Evolutionary conservation across 2,329 filamentous ascomycete genomes (phyloP).

Genomic region (Colletotrichum sojae): DNA sequence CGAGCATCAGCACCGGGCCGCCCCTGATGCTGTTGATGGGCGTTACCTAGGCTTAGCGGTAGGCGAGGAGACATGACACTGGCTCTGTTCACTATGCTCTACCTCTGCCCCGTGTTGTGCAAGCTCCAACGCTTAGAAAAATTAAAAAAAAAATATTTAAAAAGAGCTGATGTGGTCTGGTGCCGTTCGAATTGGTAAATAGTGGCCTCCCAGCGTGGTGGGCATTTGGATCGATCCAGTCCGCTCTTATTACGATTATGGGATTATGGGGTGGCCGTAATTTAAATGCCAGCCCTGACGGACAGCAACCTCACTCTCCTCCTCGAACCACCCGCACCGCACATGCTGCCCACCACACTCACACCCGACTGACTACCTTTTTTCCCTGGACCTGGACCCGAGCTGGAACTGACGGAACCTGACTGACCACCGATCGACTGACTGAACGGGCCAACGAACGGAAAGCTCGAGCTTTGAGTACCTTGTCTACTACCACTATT

Average conservation of each 20-base stretch:
- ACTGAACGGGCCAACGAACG: slow-evolving; percentile 18
- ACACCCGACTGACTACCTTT: background rate
- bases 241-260: slow-evolving; percentile 34
- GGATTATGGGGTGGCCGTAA: slow-evolving; percentile 40
- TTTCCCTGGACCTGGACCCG: background rate
- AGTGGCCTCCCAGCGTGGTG: slow-evolving; percentile 34
- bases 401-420: background rate
- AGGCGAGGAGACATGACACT: no score
- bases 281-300: slow-evolving; percentile 41
- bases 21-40: no score
- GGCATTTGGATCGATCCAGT: slow-evolving; percentile 31
- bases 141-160: background rate
- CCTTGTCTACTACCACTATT: background rate
- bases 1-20: no score
- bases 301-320: slow-evolving; percentile 37
- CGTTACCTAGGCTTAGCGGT: no score
- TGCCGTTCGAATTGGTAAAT: slow-evolving; percentile 14
- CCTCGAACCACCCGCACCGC: slow-evolving; percentile 33
- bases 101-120: no score
- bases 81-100: no score
- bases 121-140: background rate
- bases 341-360: background rate
- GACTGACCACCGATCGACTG: background rate
- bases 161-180: slow-evolving; percentile 14
- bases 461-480: no score